Percentiles rank a stretch among this genome's conserved stretches.
phyloP scores from a whole-genome alignment of 805 yeast species.

The Pichia pseudocactophila region DNA sequence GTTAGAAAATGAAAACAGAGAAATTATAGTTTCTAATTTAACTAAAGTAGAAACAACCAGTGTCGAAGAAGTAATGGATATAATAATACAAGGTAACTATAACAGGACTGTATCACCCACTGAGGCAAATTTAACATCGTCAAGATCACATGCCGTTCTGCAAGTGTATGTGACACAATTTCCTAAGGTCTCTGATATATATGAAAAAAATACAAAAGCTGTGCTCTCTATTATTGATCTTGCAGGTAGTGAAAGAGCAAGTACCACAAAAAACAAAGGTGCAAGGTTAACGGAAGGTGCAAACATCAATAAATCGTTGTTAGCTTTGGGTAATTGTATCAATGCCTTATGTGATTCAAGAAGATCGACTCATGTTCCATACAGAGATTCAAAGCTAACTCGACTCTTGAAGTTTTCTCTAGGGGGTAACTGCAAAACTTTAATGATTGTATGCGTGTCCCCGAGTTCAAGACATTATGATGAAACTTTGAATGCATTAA shows the following conservation, averaged over 20 bases:
- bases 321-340: conserved; percentile 90
- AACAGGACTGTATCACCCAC: conserved; percentile 83
- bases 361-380: conserved; percentile 70
- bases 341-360: conserved; percentile 79
- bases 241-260: conserved; percentile 94
- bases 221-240: conserved; percentile 82
- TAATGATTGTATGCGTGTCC: conserved; percentile 90
- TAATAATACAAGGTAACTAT: conserved; percentile 60
- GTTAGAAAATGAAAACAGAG: conserved; percentile 60
- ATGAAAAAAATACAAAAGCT: conserved; percentile 64
- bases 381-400: conserved; percentile 84
- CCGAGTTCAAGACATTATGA: conserved; percentile 86
- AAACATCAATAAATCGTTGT: conserved; percentile 76
- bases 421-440: conserved; percentile 92
- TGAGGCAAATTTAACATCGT: conserved; percentile 82
- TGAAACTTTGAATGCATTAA: conserved; percentile 83
- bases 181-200: conserved; percentile 50
- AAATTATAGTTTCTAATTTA: conserved; percentile 64
- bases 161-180: conserved; percentile 64
- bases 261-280: conserved; percentile 81
- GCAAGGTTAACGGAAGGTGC: conserved; percentile 83
- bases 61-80: conserved; percentile 70
- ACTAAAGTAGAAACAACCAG: conserved; percentile 51
- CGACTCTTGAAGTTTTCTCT: conserved; percentile 78
- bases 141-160: conserved; percentile 89